phyloP scores from a whole-genome alignment of 2,329 filamentous ascomycete species.

The Fonsecaea multimorphosa region DNA sequence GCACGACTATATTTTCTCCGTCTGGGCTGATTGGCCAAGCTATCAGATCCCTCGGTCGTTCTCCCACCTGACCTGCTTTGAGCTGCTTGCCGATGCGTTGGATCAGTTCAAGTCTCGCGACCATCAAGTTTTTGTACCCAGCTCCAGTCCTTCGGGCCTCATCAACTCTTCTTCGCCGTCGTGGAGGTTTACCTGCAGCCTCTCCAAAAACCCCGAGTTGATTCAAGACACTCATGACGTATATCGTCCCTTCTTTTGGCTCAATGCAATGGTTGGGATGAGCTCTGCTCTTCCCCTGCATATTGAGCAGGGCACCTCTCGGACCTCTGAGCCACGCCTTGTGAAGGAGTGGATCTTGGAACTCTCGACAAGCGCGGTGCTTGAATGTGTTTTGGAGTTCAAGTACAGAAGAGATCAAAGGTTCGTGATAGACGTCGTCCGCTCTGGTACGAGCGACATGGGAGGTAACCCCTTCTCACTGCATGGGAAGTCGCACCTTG shows the following conservation, averaged over 20 bases:
- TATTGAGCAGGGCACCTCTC: background rate
- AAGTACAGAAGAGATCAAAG: background rate
- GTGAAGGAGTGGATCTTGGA: background rate
- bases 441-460: background rate
- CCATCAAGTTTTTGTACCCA: background rate
- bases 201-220: background rate
- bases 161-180: background rate
- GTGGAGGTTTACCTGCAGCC: background rate
- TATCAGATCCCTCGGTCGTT: background rate
- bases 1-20: slow-evolving; percentile 2
- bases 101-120: slow-evolving; percentile 3
- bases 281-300: background rate
- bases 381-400: too few relatives aligned
- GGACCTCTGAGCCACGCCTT: background rate
- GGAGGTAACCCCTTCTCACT: background rate
- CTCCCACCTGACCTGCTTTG: background rate
- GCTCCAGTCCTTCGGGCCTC: background rate
- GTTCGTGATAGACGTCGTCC: background rate
- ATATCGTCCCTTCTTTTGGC: background rate
- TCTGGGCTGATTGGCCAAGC: slow-evolving; percentile 2
- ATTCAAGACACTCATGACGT: slow-evolving; percentile 1
- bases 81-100: background rate
- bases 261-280: background rate
- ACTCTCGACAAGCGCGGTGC: background rate
- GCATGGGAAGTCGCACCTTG: background rate